Evolutionary conservation across 164 flowering plant genomes (phyloP), one percentile per base, ranked within the genome.

Genomic region (Vitis labrusca): DNA sequence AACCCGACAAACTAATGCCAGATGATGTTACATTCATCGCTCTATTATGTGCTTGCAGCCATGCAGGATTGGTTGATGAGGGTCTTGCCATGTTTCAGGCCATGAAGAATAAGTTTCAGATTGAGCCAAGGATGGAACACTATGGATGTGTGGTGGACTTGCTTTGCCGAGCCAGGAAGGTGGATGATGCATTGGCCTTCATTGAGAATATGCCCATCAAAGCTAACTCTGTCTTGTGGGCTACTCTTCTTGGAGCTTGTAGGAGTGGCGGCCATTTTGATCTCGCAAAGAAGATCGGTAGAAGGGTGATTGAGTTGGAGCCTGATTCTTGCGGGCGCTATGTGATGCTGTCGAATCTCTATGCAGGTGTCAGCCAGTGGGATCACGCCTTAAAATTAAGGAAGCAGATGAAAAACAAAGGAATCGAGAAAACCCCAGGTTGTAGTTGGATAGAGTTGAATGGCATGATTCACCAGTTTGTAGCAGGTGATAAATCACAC

Each of bases 111-210:
- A 70, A 17, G 29, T 74, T 71, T 63, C 32, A 62, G 13, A 67
- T 79, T 62, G 49, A 77, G 64, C 85, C 79, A 11, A 68, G 79
- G 58, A 76, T 77, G 59, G 83, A 80, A 69, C 85, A 82, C 52
- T 82, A 77, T 44, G 82, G 83, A 27, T 80, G 79, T 61, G 71
- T 82, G 75, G 83, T 82, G 17, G 83, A 83, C 70, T 72, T 83
- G 49, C 51, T 83, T 17, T 77, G 84, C 19, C 73, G 84, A 58
- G 76, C 82, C 2, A 69, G 72, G 59, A 72, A 48, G 13, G 68
- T 81, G 3, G 53, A 66, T 29, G 70, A 65, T 50, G 70, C 75
- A 4, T 59, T 66, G 60, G 51, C 29, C 32, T 71, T 71, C 50
- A 58, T 71, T 15, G 58, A 71, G 55, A 52, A 65, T 17, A 71